Evolutionary conservation across 371 early-diverging fungal species (phyloP).

Genomic region (Haplosporangium sp.): DNA sequence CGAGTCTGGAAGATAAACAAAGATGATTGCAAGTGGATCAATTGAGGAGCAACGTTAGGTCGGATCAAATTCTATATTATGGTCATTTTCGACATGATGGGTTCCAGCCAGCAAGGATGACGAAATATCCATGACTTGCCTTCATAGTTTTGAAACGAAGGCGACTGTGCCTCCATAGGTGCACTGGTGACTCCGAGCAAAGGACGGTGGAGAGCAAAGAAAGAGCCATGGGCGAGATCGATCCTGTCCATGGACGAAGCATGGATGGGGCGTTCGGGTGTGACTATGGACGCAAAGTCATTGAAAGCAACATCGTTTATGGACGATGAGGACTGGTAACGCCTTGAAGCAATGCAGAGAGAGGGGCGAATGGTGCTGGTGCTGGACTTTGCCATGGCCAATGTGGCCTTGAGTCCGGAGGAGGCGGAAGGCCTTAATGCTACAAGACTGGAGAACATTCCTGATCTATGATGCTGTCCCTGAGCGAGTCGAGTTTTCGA

Average conservation of each 20-base stretch:
- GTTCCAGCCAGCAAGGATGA: too few species aligned
- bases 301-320: constrained; percentile 8
- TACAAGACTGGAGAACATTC: constrained; percentile 29
- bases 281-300: constrained; percentile 25
- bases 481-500: not conserved
- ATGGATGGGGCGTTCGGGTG: constrained; percentile 24
- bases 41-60: not conserved
- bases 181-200: constrained; percentile 37
- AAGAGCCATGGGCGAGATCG: constrained; percentile 47
- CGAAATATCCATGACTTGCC: constrained; percentile 16
- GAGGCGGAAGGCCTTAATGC: constrained; percentile 36
- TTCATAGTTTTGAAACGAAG: constrained; percentile 10
- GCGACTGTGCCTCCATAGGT: not conserved
- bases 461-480: constrained; percentile 1
- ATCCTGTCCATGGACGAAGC: constrained; percentile 41
- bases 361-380: constrained; percentile 6
- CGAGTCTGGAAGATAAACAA: constrained; percentile 5
- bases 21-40: not conserved
- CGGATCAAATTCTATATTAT: not conserved
- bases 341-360: constrained; percentile 18
- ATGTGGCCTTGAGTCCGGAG: constrained; percentile 14
- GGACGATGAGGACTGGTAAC: constrained; percentile 35
- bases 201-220: constrained; percentile 55
- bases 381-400: constrained; percentile 14
- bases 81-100: too few species aligned